Base-by-base conservation (phyloP, 768 basidiomycete species). In the Mycena filopes region DNA sequence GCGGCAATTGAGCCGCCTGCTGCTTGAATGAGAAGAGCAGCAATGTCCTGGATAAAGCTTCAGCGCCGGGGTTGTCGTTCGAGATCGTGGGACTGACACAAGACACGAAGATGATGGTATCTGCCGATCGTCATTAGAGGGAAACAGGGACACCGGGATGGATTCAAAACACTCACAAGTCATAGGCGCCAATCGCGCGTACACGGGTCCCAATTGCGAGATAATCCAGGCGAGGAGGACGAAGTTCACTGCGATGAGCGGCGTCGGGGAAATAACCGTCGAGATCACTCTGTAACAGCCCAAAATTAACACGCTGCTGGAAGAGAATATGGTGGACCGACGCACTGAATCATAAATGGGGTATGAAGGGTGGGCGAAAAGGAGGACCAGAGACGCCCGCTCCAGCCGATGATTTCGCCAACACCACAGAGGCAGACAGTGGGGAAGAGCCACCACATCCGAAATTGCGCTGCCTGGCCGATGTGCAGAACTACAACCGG, bases 241-340 rank as follows among this genome's bases (percentile, higher is more conserved):
- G 20, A 49, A 49, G 28, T 49, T 53, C 20, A 53, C 50, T 3
- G 50, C 50, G 21, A 53, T 53, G 3, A 53, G 33, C 0, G 50
- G 50, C 20, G 50, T 53, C 20, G 50, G 50, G 18, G 50, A 33
- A 33, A 53, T 53, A n/a, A 53, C 23, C 6, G 50, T 53, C 21
- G 50, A n/a, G 10, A 18, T 49, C 1, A 49, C 20, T 25, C 46
- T 47, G 45, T 23, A 23, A 18, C 18, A 13, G 23, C 8, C 11
- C 20, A 21, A 13, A 12, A 25, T 46, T n/a, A n/a, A n/a, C n/a
- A n/a, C n/a, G n/a, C n/a, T n/a, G n/a, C 18, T 23, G n/a, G 25
- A 21, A 13, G 18, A 25, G 4, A 21, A 46, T 46, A 25, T 23
- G 11, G 45, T 46, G 3, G 23, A 5, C 20, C 20, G 13, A 46